Conservation (phyloP, 352 stramenopile species). For the Halophytophthora polymorphica region DNA sequence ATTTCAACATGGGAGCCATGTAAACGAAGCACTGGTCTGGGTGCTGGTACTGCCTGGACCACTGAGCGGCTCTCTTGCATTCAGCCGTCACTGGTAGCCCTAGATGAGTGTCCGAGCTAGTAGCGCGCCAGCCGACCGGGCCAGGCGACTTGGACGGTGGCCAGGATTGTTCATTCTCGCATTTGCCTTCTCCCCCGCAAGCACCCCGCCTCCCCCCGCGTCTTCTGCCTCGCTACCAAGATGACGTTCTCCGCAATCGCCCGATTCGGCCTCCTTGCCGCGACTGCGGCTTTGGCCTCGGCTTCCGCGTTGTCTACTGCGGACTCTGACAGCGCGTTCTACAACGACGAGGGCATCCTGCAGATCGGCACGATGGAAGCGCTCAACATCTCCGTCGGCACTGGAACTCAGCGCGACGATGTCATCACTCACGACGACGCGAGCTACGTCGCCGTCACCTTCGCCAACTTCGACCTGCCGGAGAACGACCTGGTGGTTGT, state of each 20-base stretch:
- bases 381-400: slow-evolving; percentile 10
- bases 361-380: slow-evolving; percentile 18
- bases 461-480: slow-evolving; percentile 32
- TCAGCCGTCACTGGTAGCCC: no score
- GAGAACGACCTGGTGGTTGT: slow-evolving; percentile 34
- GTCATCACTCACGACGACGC: slow-evolving; percentile 21
- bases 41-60: no score
- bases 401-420: slow-evolving; percentile 13
- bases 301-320: slow-evolving; percentile 6
- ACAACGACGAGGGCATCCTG: slow-evolving; percentile 22
- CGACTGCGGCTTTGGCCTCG: slow-evolving; percentile 9
- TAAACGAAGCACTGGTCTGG: no score
- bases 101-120: no score
- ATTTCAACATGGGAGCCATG: no score
- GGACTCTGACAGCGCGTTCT: slow-evolving; percentile 14
- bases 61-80: no score
- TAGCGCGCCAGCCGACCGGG: no score
- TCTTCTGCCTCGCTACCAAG: no score
- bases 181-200: slow-evolving; percentile 6
- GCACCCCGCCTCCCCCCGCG: background rate
- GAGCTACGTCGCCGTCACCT: slow-evolving; percentile 34
- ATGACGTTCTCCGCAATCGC: no score
- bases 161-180: slow-evolving; percentile 5
- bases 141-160: no score
- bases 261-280: slow-evolving; percentile 14